phyloP scores from a whole-genome alignment of 2,329 filamentous ascomycete genomes.

The Byssoonygena ceratinophila region DNA sequence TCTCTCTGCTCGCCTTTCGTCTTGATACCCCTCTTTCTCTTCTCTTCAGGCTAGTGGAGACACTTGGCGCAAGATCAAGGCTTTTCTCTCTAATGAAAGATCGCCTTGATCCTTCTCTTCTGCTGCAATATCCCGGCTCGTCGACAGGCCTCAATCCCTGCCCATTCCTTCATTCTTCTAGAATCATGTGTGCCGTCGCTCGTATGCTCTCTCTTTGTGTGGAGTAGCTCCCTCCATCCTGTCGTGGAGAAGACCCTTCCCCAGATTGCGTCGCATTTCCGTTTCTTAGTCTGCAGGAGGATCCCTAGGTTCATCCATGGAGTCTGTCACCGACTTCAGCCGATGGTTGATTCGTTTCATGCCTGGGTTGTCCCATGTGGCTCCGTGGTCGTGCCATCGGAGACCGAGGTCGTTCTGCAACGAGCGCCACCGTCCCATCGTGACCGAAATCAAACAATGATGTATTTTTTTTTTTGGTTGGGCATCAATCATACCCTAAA shows the following conservation, averaged over 20 bases:
- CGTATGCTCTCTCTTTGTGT: not conserved
- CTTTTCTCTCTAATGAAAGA: not conserved
- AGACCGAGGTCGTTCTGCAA: not conserved
- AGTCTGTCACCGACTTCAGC: not conserved
- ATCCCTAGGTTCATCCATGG: not conserved
- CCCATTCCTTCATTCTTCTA: not conserved
- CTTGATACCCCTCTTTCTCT: not conserved
- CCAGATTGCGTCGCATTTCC: conserved; percentile 8
- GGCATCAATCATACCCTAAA: too few species aligned
- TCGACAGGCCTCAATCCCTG: not conserved
- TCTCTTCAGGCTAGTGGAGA: not conserved
- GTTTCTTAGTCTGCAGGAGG: not conserved
- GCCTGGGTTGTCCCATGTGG: not conserved
- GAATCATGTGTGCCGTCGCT: conserved; percentile 2
- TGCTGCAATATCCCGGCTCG: not conserved
- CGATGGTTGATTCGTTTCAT: not conserved
- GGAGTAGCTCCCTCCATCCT: not conserved
- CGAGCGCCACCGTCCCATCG: too few species aligned
- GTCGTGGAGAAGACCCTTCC: not conserved
- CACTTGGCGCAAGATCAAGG: not conserved
- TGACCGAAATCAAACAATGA: not conserved
- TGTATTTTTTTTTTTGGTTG: too few species aligned
- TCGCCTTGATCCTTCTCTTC: not conserved
- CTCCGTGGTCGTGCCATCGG: not conserved
- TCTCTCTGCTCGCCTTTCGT: not conserved